A percentile compares a stretch with the other conserved stretches of the same genome.
These are phyloP conservation scores for Microsporum audouinii DNA, from an alignment of 2,329 filamentous ascomycete species.

Conservation along the genomic window DNA sequence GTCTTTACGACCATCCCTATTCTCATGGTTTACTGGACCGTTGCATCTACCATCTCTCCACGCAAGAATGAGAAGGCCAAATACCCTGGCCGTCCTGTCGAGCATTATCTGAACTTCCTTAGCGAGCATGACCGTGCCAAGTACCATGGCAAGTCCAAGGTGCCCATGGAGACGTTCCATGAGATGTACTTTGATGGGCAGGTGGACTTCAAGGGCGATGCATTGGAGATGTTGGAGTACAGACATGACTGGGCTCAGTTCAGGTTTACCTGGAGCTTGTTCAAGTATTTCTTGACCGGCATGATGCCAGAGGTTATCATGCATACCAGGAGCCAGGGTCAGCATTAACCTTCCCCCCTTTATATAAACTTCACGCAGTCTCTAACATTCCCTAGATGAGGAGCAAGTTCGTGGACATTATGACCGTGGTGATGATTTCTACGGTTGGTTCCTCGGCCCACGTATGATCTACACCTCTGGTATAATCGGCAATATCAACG, in stretches of 20 bases:
- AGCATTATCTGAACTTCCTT: constrained; percentile 59
- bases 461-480: constrained; percentile 99
- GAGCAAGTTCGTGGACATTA: constrained; percentile 97
- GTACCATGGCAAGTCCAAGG: constrained; percentile 41
- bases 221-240: constrained; percentile 80
- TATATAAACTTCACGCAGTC: constrained; percentile 1
- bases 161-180: constrained; percentile 67
- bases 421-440: constrained; percentile 96
- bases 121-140: constrained; percentile 36
- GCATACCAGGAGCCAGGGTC: constrained; percentile 81
- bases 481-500: constrained; percentile 75
- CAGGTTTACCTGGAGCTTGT: constrained; percentile 72
- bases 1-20: constrained; percentile 69
- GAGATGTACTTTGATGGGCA: constrained; percentile 96
- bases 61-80: constrained; percentile 88
- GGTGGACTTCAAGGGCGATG: constrained; percentile 90
- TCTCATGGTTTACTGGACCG: constrained; percentile 68
- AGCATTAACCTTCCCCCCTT: constrained; percentile 13
- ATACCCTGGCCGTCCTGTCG: constrained; percentile 73
- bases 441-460: constrained; percentile 94
- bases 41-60: constrained; percentile 67
- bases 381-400: constrained; percentile 55
- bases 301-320: constrained; percentile 85
- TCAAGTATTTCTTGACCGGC: constrained; percentile 76
- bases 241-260: constrained; percentile 96